Evolutionary conservation across 2,329 filamentous ascomycete genomes (phyloP).

Genomic region (Alternaria tenuissima): DNA sequence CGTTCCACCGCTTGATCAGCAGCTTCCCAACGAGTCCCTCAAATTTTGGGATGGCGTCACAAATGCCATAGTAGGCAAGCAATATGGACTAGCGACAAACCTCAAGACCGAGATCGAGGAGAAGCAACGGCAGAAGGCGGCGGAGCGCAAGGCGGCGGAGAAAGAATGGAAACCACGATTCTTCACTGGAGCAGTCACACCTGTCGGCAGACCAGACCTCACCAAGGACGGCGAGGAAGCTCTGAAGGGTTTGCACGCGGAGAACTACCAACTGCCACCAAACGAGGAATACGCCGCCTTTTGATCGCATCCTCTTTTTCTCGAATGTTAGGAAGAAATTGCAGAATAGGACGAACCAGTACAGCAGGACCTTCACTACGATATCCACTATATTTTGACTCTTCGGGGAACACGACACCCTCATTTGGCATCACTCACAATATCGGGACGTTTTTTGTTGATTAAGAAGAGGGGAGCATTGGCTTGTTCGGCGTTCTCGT

Average conservation of each 20-base stretch:
- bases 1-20: constrained; percentile 77
- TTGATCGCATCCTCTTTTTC: constrained; percentile 12
- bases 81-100: constrained; percentile 83
- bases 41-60: constrained; percentile 90
- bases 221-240: constrained; percentile 68
- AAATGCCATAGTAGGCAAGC: constrained; percentile 81
- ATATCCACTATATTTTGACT: constrained; percentile 19
- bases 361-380: constrained; percentile 24
- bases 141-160: constrained; percentile 75
- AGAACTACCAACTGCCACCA: constrained; percentile 59
- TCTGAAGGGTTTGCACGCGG: constrained; percentile 64
- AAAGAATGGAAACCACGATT: constrained; percentile 86
- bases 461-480: constrained; percentile 19
- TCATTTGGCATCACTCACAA: constrained; percentile 19
- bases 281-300: constrained; percentile 54
- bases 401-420: constrained; percentile 13
- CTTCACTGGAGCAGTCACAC: constrained; percentile 72
- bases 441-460: constrained; percentile 13
- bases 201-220: constrained; percentile 68
- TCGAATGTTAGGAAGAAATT: neutral
- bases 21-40: constrained; percentile 89
- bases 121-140: constrained; percentile 82
- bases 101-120: constrained; percentile 94
- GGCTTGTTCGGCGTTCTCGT: constrained; percentile 21
- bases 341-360: constrained; percentile 10